Base-by-base conservation (phyloP, 345 rosid genomes). In the Citrus medica region DNA sequence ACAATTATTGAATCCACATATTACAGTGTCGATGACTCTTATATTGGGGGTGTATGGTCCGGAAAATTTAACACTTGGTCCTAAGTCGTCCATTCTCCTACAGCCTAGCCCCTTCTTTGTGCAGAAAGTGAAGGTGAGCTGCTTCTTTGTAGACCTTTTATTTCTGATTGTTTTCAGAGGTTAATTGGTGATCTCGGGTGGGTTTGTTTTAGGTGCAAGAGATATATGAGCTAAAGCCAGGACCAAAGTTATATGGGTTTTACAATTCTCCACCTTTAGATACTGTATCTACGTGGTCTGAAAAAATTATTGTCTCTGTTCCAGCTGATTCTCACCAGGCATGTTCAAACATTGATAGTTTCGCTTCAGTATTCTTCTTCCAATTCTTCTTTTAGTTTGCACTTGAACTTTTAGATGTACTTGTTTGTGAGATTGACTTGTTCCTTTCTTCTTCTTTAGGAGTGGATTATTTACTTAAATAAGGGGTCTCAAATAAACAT, bases 11-110 rank as follows among this genome's bases (percentile, higher is more conserved):
- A 59, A 74, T 46, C 7, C 76, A 40, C 40, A 13, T 32, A 66
- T 81, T 69, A 76, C 91, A 94, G 99, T 92, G 66, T 92, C 98
- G 25, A 85, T 90, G 95, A 92, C 97, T 80, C 76, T 94, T 87
- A 92, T 94, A 61, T 53, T 96, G 88, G 98, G 98, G 74, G 91
- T 92, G 82, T 96, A 88, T 76, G 98, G 98, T 65, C 51, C 98
- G 5, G 82, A 76, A n/a, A 90, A 73, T 74, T 68, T 90, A 17
- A 84, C 76, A 84, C 70, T 96, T 32, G 99, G 95, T 75, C 98
- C 98, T 1, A 87, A 89, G 79, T 77, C 87, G 3, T 96, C 98
- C 1, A 66, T 90, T 69, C 93, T 94, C 24, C 66, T 94, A 19
- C 85, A 87, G 78, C 92, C 99, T 9, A 92, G 88, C 74, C 85